These are phyloP conservation scores for Lachnellula arida DNA, from an alignment of 2,329 filamentous ascomycete species.

Conservation along the genomic window DNA sequence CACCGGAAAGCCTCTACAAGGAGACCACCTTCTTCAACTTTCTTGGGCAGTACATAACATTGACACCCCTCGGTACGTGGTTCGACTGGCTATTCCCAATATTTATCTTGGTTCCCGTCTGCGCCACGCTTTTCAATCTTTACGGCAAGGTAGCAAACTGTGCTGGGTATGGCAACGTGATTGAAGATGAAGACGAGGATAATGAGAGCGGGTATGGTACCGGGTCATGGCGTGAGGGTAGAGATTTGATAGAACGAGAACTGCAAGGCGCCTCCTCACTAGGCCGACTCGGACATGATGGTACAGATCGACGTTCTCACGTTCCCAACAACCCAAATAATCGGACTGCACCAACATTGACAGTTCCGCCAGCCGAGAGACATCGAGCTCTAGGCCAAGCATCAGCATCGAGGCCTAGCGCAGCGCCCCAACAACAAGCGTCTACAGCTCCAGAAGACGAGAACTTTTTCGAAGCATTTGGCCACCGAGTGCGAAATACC, in stretches of 20 bases:
- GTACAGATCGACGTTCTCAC: conserved; percentile 15
- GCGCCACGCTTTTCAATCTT: conserved; percentile 80
- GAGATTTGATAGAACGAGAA: conserved; percentile 85
- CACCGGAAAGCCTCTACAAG: conserved; percentile 60
- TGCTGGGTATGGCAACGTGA: conserved; percentile 67
- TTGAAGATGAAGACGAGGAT: conserved; percentile 69
- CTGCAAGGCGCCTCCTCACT: conserved; percentile 59
- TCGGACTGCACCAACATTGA: conserved; percentile 20
- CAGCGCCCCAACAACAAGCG: conserved; percentile 29
- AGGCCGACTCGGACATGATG: conserved; percentile 37
- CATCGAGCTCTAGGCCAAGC: conserved; percentile 30
- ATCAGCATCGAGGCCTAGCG: conserved; percentile 24
- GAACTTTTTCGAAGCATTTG: conserved; percentile 78
- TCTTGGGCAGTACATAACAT: conserved; percentile 74
- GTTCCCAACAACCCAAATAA: conserved; percentile 28
- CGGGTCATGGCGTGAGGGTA: conserved; percentile 86
- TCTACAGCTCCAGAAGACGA: conserved; percentile 61
- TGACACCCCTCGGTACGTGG: conserved; percentile 75
- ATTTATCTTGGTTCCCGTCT: conserved; percentile 79
- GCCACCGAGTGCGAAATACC: conserved; percentile 85
- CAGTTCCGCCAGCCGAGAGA: conserved; percentile 29
- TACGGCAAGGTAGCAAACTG: conserved; percentile 78
- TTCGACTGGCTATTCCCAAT: conserved; percentile 89
- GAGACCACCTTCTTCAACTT: conserved; percentile 83
- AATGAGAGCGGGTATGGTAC: conserved; percentile 63